Evolutionary conservation across 257 asterid genomes (phyloP), one percentile per base, ranked within the genome.

Genomic region (Echium plantagineum): DNA sequence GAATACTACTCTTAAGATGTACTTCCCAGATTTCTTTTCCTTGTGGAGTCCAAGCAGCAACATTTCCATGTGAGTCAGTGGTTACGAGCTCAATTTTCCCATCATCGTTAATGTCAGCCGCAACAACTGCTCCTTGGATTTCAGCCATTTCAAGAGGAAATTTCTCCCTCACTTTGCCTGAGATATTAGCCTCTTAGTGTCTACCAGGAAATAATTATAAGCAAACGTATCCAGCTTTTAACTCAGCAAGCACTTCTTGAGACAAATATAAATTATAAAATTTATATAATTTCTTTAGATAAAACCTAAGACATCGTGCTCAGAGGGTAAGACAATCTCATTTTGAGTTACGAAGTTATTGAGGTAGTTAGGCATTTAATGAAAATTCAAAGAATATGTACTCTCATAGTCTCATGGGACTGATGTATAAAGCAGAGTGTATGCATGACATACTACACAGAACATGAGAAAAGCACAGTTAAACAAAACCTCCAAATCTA

Each of bases 141-240:
- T 89, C 99, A 77, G 97, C 97, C 99, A 93, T 93, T 80, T 93
- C 85, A 46, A 93, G 94, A 54, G 99, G 99, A 65, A 93, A 93
- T 55, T 89, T 85, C 63, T 81, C 94, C 84, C 99, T 84, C 64
- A 74, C 73, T 65, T 86, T 80, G 72, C 99, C 99, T 93, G 83
- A 63, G 75, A 3, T 58, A 68, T 63, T 66, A 38, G 20, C 60
- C 28, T 56, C 55, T 51, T 63, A 42, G 49, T 42, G 49, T 42
- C 16, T 3, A 13, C 17, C 16, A 42, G 15, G 17, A 42, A 10
- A 42, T 42, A 42, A 42, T 42, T 42, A 42, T 42, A 42, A 17
- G 49, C 15, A 42, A 3, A 42, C 15, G 13, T 42, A 10, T 35
- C 15, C 47, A 42, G 17, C 49, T 12, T 35, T 42, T 42, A 42